Conservation (phyloP, 371 early-diverging fungal species). For the Mycotypha africana region DNA sequence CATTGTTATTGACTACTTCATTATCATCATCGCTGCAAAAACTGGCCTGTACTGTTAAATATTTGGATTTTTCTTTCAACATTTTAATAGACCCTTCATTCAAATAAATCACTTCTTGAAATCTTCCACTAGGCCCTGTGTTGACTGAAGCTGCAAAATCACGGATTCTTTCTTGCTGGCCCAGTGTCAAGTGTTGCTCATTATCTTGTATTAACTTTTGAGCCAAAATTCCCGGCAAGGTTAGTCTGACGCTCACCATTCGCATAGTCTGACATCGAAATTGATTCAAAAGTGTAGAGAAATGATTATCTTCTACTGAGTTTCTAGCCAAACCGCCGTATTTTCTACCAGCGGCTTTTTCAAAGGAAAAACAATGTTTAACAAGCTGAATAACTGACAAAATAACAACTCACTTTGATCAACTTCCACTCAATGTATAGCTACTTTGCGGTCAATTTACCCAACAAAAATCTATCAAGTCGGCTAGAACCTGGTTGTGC, state of each 20-base stretch:
- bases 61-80: slow-evolving; percentile 1
- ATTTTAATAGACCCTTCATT: slow-evolving; percentile 5
- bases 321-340: slow-evolving; percentile 32
- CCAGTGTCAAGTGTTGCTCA: slow-evolving; percentile 1
- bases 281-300: slow-evolving; percentile 30
- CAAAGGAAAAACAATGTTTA: neutral
- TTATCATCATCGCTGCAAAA: slow-evolving; percentile 13
- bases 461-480: slow-evolving; percentile 25
- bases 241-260: slow-evolving; percentile 8
- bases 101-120: slow-evolving; percentile 20
- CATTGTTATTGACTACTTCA: too few species aligned
- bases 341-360: slow-evolving; percentile 33
- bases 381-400: neutral
- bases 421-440: too few species aligned
- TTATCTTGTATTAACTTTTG: slow-evolving; percentile 3
- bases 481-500: slow-evolving; percentile 31
- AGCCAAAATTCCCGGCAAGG: slow-evolving; percentile 11
- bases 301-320: slow-evolving; percentile 37
- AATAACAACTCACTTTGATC: neutral
- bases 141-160: slow-evolving; percentile 19
- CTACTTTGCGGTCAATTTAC: slow-evolving; percentile 8
- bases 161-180: slow-evolving; percentile 19
- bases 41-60: slow-evolving; percentile 13
- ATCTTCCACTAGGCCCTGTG: slow-evolving; percentile 31
- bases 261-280: slow-evolving; percentile 39